These are phyloP conservation scores for Cantharellus cinnabarinus DNA, from an alignment of 768 basidiomycete genomes.

Conservation along the genomic window DNA sequence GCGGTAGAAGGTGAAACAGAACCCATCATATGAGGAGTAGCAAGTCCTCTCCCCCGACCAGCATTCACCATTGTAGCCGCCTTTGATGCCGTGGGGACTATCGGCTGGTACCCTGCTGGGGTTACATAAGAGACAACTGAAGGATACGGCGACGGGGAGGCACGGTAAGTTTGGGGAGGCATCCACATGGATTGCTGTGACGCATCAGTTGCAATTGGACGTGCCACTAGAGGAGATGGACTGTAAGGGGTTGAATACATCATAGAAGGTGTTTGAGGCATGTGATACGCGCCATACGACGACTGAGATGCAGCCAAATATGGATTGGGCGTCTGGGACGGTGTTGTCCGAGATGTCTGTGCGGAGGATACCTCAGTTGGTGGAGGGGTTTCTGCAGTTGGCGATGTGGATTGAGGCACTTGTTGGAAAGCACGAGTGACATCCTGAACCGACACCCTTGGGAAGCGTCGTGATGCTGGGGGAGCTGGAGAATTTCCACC, in stretches of 20 bases:
- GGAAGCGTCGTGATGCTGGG: slow-evolving; percentile 36
- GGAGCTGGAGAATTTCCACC: slow-evolving; percentile 17
- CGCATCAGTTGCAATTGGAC: background rate
- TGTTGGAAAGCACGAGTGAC: slow-evolving; percentile 3
- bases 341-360: background rate
- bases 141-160: background rate
- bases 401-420: background rate
- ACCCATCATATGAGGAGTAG: background rate
- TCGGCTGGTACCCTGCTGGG: background rate
- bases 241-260: background rate
- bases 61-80: background rate
- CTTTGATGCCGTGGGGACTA: background rate
- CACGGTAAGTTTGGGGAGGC: background rate
- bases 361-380: background rate
- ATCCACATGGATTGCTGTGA: background rate
- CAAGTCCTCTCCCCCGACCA: background rate
- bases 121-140: background rate
- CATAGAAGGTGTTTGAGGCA: background rate
- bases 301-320: background rate
- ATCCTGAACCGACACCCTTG: slow-evolving; percentile 2
- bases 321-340: background rate
- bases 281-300: background rate
- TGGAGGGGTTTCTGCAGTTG: background rate
- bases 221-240: background rate
- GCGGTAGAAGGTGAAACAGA: background rate